phyloP scores from a whole-genome alignment of 1,139 yeast genomes.

The Debaryomyces robertsiae region DNA sequence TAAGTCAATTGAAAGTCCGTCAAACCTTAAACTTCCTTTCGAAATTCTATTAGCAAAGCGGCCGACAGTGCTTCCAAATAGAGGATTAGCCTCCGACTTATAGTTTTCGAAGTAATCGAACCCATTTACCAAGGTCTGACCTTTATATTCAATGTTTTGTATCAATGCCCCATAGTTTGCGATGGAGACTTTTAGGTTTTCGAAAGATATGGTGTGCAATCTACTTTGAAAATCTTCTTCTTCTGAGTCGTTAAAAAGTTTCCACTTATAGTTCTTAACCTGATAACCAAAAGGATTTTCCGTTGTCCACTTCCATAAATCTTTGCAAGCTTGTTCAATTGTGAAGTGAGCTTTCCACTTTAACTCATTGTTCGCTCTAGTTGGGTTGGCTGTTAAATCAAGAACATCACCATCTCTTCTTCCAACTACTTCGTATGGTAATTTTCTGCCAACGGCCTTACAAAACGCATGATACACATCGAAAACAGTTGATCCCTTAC shows the following conservation, averaged over 20 bases:
- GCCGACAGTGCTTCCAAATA: slow-evolving; percentile 65
- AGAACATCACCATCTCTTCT: slow-evolving; percentile 83
- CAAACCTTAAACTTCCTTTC: slow-evolving; percentile 44
- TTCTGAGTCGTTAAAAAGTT: slow-evolving; percentile 26
- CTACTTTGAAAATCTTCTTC: slow-evolving; percentile 34
- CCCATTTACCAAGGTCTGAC: slow-evolving; percentile 34
- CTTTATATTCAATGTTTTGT: slow-evolving; percentile 42
- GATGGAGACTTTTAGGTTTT: slow-evolving; percentile 43
- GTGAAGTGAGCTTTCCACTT: slow-evolving; percentile 62
- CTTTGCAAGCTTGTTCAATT: slow-evolving; percentile 67
- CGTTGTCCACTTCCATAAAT: slow-evolving; percentile 79
- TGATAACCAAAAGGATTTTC: slow-evolving; percentile 68
- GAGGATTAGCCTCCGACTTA: slow-evolving; percentile 43
- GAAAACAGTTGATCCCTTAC: slow-evolving; percentile 75
- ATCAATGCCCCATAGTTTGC: slow-evolving; percentile 57
- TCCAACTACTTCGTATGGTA: slow-evolving; percentile 65
- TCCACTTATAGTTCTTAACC: slow-evolving; percentile 40
- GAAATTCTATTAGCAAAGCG: slow-evolving; percentile 64
- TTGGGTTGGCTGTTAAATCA: slow-evolving; percentile 71
- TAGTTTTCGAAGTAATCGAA: slow-evolving; percentile 42
- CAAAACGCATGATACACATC: slow-evolving; percentile 71
- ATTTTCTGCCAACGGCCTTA: slow-evolving; percentile 64
- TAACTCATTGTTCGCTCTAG: slow-evolving; percentile 66
- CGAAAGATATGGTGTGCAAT: slow-evolving; percentile 40
- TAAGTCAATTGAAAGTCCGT: slow-evolving; percentile 43